Evolutionary conservation across 495 filamentous ascomycete genomes (phyloP).

Genomic region (Tuber umbilicatum): DNA sequence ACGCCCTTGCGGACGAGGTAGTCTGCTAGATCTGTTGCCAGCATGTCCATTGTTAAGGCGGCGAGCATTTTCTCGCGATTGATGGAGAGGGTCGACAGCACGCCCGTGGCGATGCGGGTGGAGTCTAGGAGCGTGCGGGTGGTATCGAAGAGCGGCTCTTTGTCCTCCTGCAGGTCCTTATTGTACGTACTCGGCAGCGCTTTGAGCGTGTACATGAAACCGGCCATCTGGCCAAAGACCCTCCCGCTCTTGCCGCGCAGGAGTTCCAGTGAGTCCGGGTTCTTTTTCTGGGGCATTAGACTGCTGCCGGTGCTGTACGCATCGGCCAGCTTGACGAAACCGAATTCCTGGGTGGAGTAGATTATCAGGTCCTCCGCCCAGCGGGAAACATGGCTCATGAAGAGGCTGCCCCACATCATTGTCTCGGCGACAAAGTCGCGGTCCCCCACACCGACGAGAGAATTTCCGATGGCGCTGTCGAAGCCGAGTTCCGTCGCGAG

Average conservation of each 20-base stretch:
- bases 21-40: conserved; percentile 79
- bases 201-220: conserved; percentile 82
- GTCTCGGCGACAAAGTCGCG: conserved; percentile 86
- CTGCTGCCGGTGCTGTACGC: conserved; percentile 78
- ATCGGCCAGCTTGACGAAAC: conserved; percentile 75
- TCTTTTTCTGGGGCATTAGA: conserved; percentile 86
- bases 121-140: conserved; percentile 81
- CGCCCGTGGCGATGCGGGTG: conserved; percentile 60
- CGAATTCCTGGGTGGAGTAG: conserved; percentile 75
- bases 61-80: conserved; percentile 69
- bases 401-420: conserved; percentile 78
- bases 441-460: conserved; percentile 73
- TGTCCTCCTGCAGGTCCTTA: conserved; percentile 87
- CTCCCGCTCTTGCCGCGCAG: conserved; percentile 80
- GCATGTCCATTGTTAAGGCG: conserved; percentile 72
- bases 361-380: conserved; percentile 89
- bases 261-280: conserved; percentile 76
- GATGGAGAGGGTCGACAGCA: conserved; percentile 50
- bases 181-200: conserved; percentile 87
- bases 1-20: conserved; percentile 88
- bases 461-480: conserved; percentile 72
- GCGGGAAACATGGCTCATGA: conserved; percentile 81
- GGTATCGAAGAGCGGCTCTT: conserved; percentile 80
- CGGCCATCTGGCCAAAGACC: conserved; percentile 80
- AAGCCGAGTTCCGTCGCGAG: conserved; percentile 89